Evolutionary conservation across 2,329 filamentous ascomycete species (phyloP).

Genomic region (Cladosporium cucumerinum): DNA sequence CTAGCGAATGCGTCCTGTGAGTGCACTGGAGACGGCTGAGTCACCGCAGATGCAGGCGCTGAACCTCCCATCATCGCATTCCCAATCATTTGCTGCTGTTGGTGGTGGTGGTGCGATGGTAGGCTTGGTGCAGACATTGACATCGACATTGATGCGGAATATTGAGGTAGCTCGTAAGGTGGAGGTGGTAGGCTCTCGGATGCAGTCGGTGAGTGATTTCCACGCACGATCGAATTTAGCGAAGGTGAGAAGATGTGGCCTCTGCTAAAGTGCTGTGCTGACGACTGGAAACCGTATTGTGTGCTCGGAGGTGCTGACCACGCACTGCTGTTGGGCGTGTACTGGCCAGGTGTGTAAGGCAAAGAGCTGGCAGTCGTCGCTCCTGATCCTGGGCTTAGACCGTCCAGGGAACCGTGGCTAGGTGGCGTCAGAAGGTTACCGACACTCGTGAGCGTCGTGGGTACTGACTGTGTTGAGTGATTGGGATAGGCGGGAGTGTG

Average conservation of each 20-base stretch:
- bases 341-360: constrained; percentile 47
- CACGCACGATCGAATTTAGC: constrained; percentile 52
- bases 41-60: constrained; percentile 34
- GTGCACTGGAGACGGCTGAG: constrained; percentile 52
- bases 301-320: constrained; percentile 54
- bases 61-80: constrained; percentile 44
- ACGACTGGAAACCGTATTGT: constrained; percentile 52
- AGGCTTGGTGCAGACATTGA: constrained; percentile 54
- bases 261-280: constrained; percentile 46
- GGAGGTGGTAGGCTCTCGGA: constrained; percentile 63
- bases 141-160: constrained; percentile 51
- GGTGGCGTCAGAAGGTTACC: constrained; percentile 62
- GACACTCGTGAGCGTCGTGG: constrained; percentile 48
- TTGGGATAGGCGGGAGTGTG: constrained; percentile 36
- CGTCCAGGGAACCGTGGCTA: constrained; percentile 58
- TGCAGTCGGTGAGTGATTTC: constrained; percentile 57
- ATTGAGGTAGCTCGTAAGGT: constrained; percentile 65
- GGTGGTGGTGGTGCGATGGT: constrained; percentile 39
- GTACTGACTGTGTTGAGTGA: constrained; percentile 45
- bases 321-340: constrained; percentile 53
- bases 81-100: constrained; percentile 45
- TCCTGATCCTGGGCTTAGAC: constrained; percentile 58
- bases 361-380: constrained; percentile 49
- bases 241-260: constrained; percentile 56
- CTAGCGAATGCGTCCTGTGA: constrained; percentile 57